phyloP scores from a whole-genome alignment of 2,329 filamentous ascomycete species.

The Diaporthe eres region DNA sequence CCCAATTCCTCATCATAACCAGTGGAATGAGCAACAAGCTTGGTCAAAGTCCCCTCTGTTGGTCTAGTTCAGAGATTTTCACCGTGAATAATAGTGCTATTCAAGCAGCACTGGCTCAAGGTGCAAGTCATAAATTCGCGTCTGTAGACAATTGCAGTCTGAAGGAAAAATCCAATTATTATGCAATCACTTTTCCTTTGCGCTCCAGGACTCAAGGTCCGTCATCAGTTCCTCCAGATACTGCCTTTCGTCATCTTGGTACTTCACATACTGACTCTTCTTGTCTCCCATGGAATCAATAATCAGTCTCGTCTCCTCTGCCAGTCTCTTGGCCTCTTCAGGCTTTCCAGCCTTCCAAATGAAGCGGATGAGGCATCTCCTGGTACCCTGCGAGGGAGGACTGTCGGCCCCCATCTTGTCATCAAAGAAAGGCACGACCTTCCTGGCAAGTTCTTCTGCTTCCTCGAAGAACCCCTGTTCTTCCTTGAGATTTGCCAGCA shows the following conservation, averaged over 20 bases:
- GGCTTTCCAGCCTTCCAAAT: conserved; percentile 24
- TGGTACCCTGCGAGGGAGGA: conserved; percentile 16
- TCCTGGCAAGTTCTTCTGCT: conserved; percentile 5
- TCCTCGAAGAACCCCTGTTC: conserved; percentile 3
- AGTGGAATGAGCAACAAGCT: not conserved
- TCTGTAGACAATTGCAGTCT: not conserved
- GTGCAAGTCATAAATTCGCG: no score
- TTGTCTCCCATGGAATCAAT: conserved; percentile 24
- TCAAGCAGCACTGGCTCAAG: not conserved
- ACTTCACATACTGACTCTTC: conserved; percentile 23
- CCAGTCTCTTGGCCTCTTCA: not conserved
- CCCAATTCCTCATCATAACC: not conserved
- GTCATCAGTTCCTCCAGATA: conserved; percentile 16
- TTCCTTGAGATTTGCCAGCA: conserved; percentile 19
- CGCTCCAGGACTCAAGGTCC: not conserved
- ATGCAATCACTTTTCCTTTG: not conserved
- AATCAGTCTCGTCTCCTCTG: conserved; percentile 18
- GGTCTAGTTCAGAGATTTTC: no score
- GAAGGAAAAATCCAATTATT: no score
- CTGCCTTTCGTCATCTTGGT: conserved; percentile 18
- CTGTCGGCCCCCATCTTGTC: conserved; percentile 14
- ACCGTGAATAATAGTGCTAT: not conserved
- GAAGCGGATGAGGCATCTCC: conserved; percentile 16
- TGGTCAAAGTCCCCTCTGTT: not conserved
- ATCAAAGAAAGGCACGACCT: conserved; percentile 20